Base-by-base conservation (phyloP, 2,329 filamentous ascomycete genomes). In the Coniochaeta prunicola region DNA sequence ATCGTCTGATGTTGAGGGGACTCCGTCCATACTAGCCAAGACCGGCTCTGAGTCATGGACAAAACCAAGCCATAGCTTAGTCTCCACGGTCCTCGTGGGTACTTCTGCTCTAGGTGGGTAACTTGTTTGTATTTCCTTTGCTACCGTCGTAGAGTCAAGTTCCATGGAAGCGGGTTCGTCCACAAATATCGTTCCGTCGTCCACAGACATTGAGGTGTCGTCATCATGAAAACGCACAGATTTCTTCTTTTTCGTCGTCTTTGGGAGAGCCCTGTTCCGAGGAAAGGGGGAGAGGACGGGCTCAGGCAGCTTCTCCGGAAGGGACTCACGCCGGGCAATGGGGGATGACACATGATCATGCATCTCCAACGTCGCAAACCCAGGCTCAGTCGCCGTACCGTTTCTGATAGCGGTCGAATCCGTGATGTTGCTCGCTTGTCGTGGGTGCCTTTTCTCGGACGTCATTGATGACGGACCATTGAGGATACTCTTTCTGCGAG, bases 1-100 rank as follows among this genome's bases (percentile, higher is more conserved):
- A 26, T 60, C 59, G 1, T 58, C 57, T 7, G 58, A 28, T 21
- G 62, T 62, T 33, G 54, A 59, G 0, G 70, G 68, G 9, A 70
- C 50, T 7, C 61, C 65, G n/a, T 64, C 59, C 55, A 71, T 68
- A 4, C 60, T 62, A 3, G 65, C 70, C 1, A 65, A 33, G 3
- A 69, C 33, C n/a, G 56, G 42, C 10, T 48, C 55, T 4, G 59
- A 57, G 13, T 56, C 31, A 19, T 57, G 45, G 17, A 63, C 63
- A 8, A 71, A 55, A 13, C 64, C 64, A 13, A 71, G 54, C 4
- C 59, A 57, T n/a, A 70, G 38, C 33, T 57, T 63, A 50, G 69
- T 70, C 13, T 59, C 58, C 1, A 64, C 59, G 21, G 26, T 63
- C 38, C 45, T 50, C 24, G 45, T 50, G 2, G 45, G 45, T 28